Percentiles rank a stretch among this genome's conserved stretches.
These are phyloP conservation scores for Cytospora piceicola DNA, from an alignment of 2,329 filamentous ascomycete species.

Conservation along the genomic window DNA sequence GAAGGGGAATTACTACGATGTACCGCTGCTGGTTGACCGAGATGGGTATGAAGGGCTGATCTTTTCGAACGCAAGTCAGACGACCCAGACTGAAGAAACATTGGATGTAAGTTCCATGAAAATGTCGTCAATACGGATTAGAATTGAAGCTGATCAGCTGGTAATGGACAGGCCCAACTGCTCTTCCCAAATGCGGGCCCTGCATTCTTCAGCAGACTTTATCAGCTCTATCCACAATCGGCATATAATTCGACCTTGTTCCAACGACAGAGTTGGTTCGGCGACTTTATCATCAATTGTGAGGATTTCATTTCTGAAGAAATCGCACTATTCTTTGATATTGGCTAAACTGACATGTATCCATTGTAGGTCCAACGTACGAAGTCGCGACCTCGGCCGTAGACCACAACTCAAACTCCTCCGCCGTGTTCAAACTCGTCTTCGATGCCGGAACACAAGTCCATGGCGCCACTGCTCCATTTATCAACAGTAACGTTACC, in stretches of 20 bases:
- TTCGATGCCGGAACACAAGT: slow-evolving; percentile 43
- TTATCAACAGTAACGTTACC: slow-evolving; percentile 46
- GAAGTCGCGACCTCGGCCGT: slow-evolving; percentile 18
- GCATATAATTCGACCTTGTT: slow-evolving; percentile 17
- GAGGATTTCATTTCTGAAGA: background rate
- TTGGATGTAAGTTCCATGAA: slow-evolving; percentile 8
- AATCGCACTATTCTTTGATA: background rate
- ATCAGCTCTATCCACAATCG: slow-evolving; percentile 20
- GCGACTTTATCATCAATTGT: slow-evolving; percentile 24
- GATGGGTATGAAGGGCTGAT: slow-evolving; percentile 17
- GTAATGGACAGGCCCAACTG: slow-evolving; percentile 3
- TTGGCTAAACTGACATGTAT: background rate
- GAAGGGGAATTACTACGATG: slow-evolving; percentile 54
- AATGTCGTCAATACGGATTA: too few relatives aligned
- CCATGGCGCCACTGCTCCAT: slow-evolving; percentile 35
- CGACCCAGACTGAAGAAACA: slow-evolving; percentile 21
- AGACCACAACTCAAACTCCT: slow-evolving; percentile 48
- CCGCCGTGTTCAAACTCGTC: slow-evolving; percentile 47
- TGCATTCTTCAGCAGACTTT: slow-evolving; percentile 22
- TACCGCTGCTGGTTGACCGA: slow-evolving; percentile 51
- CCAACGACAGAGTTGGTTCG: slow-evolving; percentile 22
- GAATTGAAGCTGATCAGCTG: background rate
- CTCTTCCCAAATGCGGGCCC: slow-evolving; percentile 20
- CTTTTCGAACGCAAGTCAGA: slow-evolving; percentile 18
- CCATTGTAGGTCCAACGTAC: slow-evolving; percentile 14